phyloP scores from a whole-genome alignment of 257 asterid species.

The Petunia secreta region DNA sequence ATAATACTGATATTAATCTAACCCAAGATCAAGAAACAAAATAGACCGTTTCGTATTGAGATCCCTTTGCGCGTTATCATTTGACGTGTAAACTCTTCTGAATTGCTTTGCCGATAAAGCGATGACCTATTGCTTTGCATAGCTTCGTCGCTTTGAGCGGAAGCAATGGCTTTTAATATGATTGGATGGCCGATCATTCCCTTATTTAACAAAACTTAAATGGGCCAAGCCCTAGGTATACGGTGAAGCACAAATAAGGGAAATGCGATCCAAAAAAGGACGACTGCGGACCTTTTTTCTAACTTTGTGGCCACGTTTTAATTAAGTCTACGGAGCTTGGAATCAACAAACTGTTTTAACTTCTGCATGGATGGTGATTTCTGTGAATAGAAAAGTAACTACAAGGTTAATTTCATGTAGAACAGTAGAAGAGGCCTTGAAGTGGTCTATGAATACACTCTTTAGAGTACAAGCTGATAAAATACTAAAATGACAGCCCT shows the following conservation, averaged over 20 bases:
- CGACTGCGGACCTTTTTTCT: background rate
- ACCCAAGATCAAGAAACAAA: too few species aligned
- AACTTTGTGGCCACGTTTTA: background rate
- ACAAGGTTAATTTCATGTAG: background rate
- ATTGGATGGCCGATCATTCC: too few species aligned
- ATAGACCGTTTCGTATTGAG: too few species aligned
- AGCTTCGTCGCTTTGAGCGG: too few species aligned
- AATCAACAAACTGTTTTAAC: background rate
- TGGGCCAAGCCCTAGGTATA: background rate
- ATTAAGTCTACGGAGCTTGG: conserved; percentile 6
- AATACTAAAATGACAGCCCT: background rate
- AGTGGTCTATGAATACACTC: conserved; percentile 4
- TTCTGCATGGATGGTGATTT: background rate
- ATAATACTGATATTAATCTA: too few species aligned
- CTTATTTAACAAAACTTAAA: background rate
- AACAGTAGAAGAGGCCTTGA: background rate
- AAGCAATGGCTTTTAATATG: too few species aligned
- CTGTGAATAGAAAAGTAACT: background rate
- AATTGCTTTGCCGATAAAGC: too few species aligned
- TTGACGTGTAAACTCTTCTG: too few species aligned
- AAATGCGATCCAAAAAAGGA: background rate
- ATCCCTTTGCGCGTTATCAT: too few species aligned
- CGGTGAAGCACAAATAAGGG: background rate
- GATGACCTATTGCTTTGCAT: too few species aligned
- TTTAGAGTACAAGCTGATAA: conserved; percentile 16